Evolutionary conservation across 192 early-diverging fungal species (phyloP).

Genomic region (Backusella psychrophila): DNA sequence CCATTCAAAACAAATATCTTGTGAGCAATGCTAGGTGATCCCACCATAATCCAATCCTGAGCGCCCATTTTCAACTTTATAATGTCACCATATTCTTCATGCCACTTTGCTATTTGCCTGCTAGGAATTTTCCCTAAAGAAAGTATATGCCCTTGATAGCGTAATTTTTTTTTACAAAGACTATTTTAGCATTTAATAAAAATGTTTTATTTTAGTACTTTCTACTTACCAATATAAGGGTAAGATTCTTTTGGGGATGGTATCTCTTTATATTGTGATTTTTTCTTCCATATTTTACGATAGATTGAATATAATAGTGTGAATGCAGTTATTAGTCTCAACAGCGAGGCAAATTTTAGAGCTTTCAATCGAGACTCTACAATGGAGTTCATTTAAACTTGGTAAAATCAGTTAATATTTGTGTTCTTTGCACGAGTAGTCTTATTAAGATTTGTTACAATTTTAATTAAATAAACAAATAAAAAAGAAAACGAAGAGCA

Average conservation of each 20-base stretch:
- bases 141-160: neutral
- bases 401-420: neutral
- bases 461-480: neutral
- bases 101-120: neutral
- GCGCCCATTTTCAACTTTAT: conserved; percentile 9
- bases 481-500: neutral
- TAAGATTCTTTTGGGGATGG: conserved; percentile 1
- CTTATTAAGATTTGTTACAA: neutral
- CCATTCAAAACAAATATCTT: conserved; percentile 5
- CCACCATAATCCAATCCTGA: neutral
- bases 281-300: neutral
- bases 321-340: neutral
- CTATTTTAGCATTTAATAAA: neutral
- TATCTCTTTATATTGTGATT: neutral
- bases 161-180: neutral
- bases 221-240: conserved; percentile 7
- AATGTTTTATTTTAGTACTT: neutral
- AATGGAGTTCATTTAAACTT: neutral
- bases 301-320: neutral
- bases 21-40: neutral
- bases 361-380: neutral
- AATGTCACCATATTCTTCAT: neutral
- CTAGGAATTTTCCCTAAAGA: neutral
- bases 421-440: neutral
- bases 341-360: neutral